Percentiles rank a stretch among this genome's conserved stretches.
phyloP scores from a whole-genome alignment of 139 green algal species.

The Coccomyxa sp. region DNA sequence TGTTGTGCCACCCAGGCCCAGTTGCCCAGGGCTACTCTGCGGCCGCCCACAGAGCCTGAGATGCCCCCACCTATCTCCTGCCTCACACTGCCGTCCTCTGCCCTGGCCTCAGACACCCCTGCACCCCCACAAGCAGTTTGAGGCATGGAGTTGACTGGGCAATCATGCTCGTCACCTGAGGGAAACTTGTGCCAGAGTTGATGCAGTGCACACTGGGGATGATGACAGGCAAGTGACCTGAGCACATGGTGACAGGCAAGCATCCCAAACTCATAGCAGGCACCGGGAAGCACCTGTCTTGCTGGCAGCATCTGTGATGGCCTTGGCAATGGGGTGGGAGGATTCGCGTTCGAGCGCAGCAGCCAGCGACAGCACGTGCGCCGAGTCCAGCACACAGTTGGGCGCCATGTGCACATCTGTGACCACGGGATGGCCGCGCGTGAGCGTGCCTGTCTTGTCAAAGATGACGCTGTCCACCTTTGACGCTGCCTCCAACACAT shows the following conservation, averaged over 20 bases:
- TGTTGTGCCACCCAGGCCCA: slow-evolving; percentile 59
- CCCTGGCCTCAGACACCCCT: background rate
- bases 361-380: slow-evolving; percentile 59
- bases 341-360: slow-evolving; percentile 67
- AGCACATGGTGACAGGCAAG: too few species aligned
- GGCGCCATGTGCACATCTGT: slow-evolving; percentile 14
- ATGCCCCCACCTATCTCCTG: slow-evolving; percentile 79
- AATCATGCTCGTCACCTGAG: too few species aligned
- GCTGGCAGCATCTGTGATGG: slow-evolving; percentile 26
- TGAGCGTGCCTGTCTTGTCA: slow-evolving; percentile 96
- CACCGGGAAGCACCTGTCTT: too few species aligned
- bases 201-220: too few species aligned
- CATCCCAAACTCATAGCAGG: too few species aligned
- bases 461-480: slow-evolving; percentile 84
- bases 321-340: slow-evolving; percentile 69
- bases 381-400: background rate
- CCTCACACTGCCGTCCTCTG: slow-evolving; percentile 58
- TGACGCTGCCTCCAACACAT: slow-evolving; percentile 69
- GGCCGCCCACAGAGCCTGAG: slow-evolving; percentile 48
- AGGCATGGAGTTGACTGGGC: background rate
- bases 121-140: background rate
- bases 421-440: slow-evolving; percentile 68
- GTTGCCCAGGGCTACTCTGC: slow-evolving; percentile 65
- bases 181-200: too few species aligned
- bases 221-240: too few species aligned